Evolutionary conservation across 495 filamentous ascomycete genomes (phyloP).

Genomic region (Articulospora tetracladia): DNA sequence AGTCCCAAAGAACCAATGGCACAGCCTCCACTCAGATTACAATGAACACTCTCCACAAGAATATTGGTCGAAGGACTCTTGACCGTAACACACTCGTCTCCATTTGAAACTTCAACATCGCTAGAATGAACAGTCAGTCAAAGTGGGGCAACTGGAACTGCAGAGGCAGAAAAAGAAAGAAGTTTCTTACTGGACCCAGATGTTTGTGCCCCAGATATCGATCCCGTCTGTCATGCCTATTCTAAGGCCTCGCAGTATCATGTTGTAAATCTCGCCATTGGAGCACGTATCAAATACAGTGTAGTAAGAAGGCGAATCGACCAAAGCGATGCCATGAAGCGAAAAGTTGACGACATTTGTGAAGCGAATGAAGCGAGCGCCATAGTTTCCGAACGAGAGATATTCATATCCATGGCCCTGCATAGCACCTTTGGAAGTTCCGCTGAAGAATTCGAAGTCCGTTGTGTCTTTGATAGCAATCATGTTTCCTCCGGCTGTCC

Average conservation of each 20-base stretch:
- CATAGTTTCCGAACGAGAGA: conserved; percentile 5
- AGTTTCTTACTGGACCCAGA: conserved; percentile 52
- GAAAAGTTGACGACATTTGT: conserved; percentile 35
- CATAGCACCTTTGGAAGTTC: conserved; percentile 46
- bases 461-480: conserved; percentile 43
- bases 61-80: conserved; percentile 45
- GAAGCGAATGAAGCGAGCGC: neutral
- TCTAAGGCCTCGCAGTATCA: conserved; percentile 48
- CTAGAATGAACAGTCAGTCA: too few species aligned
- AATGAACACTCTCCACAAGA: conserved; percentile 50
- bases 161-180: too few species aligned
- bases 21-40: conserved; percentile 43
- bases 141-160: too few species aligned
- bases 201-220: conserved; percentile 44
- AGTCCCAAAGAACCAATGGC: conserved; percentile 45
- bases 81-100: conserved; percentile 30
- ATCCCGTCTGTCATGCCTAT: conserved; percentile 49
- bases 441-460: conserved; percentile 51
- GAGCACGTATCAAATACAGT: conserved; percentile 43
- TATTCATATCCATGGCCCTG: conserved; percentile 46
- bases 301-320: too few species aligned
- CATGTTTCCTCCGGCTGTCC: conserved; percentile 39
- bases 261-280: conserved; percentile 51
- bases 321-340: conserved; percentile 46
- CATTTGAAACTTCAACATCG: conserved; percentile 50